phyloP scores from a whole-genome alignment of 176 grass and related monocot genomes.

The Zea mays region Zm-B73-REFERENCE-NAM-5.0 NC_050102.1:170908501-170909000 shows the following conservation, averaged over 20 bases:
- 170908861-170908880: conserved; percentile 92
- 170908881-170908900: conserved; percentile 99
- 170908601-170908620: conserved; percentile 92
- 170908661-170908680: conserved; percentile 98
- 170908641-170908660: conserved; percentile 85
- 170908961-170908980: conserved; percentile 11
- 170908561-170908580: conserved; percentile 69
- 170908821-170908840: conserved; percentile 74
- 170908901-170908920: conserved; percentile 79
- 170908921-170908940: conserved; percentile 49
- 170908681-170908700: conserved; percentile 88
- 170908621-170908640: conserved; percentile 74
- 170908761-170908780: conserved; percentile 19
- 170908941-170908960: conserved; percentile 14
- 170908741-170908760: conserved; percentile 38
- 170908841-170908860: conserved; percentile 83
- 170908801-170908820: conserved; percentile 60
- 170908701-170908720: conserved; percentile 63
- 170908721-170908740: conserved; percentile 81
- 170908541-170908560: not conserved
- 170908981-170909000: not conserved
- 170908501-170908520: conserved; percentile 5
- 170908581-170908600: conserved; percentile 85
- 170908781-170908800: conserved; percentile 23
- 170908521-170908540: not conserved